Conservation (phyloP, 306 rosid species). For the Sophora flavescens region DNA sequence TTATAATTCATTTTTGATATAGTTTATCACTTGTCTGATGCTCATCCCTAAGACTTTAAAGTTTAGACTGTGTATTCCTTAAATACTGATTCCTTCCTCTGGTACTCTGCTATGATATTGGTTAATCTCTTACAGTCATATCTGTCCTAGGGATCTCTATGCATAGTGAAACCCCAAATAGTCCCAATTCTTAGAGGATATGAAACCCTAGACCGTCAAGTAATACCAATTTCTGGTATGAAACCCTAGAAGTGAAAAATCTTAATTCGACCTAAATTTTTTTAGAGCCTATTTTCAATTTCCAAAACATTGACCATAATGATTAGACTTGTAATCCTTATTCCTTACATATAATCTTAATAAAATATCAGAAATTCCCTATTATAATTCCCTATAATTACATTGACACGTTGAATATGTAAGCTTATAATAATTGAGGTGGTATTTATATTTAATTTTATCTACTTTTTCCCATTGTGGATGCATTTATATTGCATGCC, state of each 20-base stretch:
- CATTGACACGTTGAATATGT: not conserved
- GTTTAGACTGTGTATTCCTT: not conserved
- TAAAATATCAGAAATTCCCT: slow-evolving; percentile 1
- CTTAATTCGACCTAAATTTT: not conserved
- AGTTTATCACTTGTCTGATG: slow-evolving; percentile 20
- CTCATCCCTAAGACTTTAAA: slow-evolving; percentile 25
- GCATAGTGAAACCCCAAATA: slow-evolving; percentile 11
- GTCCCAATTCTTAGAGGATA: slow-evolving; percentile 23
- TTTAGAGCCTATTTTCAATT: slow-evolving; percentile 1
- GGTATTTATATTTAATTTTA: no score
- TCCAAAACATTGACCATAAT: not conserved
- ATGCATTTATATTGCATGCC: slow-evolving; percentile 19
- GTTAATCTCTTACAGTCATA: slow-evolving; percentile 13
- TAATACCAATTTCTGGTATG: not conserved
- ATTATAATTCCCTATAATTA: not conserved
- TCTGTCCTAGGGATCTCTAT: slow-evolving; percentile 9
- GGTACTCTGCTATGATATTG: slow-evolving; percentile 10
- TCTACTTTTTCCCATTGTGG: not conserved
- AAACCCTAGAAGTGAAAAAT: slow-evolving; percentile 5
- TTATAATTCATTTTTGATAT: slow-evolving; percentile 11
- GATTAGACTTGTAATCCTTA: not conserved
- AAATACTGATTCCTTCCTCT: slow-evolving; percentile 10
- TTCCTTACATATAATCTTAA: slow-evolving; percentile 6
- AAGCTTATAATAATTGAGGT: no score
- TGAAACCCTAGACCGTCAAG: not conserved